Evolutionary conservation across 768 basidiomycete genomes (phyloP), one percentile per base, ranked within the genome.

Genomic region (Lactarius pseudohatsudake): DNA sequence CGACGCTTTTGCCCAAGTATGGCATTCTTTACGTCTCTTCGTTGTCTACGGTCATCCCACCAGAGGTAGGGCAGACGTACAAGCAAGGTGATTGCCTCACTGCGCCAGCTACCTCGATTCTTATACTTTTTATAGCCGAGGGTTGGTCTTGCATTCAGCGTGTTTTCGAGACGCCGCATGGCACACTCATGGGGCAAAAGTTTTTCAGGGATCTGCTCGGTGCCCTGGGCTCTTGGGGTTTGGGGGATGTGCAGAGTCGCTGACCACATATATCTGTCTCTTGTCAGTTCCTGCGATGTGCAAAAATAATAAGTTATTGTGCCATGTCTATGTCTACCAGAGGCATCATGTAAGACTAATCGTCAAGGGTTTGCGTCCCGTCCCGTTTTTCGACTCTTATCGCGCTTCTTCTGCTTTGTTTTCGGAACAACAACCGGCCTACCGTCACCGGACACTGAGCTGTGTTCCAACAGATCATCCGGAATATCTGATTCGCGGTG

Each of bases 401-500:
- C 26, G 20, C 54, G 45, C 63, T 40, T 58, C 56, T 59, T 54
- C 41, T 41, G 58, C 43, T 56, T 64, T 60, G 40, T 64, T 11
- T 50, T 30, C 18, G 32, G 34, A 22, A 56, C 54, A 40, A 3
- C 30, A 15, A 40, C 61, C 18, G 22, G 15, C 34, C 34, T 53
- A 57, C 8, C 56, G 3, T 22, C 45, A 62, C 10, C 22, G 30
- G 34, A 7, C 3, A 32, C 18, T 13, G 26, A 58, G n/a, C 10
- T 38, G 59, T 47, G 62, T 22, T 55, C 50, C 13, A 53, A 43
- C 13, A 43, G 38, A 11, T 7, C 47, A 13, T 66, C 28, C 10
- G 15, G n/a, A 26, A 20, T 34, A 63, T 76, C 75, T 18, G 69
- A 74, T 64, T 73, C 78, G 64, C 70, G 72, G 70, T 74, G 74